Evolutionary conservation across 2,329 filamentous ascomycete species (phyloP).

Genomic region (Neonectria sp.): DNA sequence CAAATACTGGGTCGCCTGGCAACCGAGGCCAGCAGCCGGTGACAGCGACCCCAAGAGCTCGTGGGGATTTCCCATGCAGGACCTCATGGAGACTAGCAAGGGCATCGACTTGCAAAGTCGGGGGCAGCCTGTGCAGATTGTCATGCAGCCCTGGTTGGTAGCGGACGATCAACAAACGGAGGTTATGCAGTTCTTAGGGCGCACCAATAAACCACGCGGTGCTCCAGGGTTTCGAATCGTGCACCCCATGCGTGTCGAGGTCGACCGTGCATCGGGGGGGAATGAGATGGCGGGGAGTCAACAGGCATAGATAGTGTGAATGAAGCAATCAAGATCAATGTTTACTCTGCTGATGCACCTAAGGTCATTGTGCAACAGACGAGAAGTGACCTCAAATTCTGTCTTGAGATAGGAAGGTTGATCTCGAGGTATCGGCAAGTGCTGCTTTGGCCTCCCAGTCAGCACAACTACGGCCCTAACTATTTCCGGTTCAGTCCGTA

Average conservation of each 20-base stretch:
- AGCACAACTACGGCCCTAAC: no score
- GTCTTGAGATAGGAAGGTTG: no score
- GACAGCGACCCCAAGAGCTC: not conserved
- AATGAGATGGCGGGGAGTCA: not conserved
- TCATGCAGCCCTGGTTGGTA: not conserved
- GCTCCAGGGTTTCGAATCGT: not conserved
- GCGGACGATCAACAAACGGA: not conserved
- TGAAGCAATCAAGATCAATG: not conserved
- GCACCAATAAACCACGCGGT: not conserved
- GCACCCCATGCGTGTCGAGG: not conserved
- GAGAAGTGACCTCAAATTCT: no score
- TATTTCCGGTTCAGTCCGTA: no score
- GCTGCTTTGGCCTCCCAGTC: no score
- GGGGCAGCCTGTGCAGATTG: not conserved
- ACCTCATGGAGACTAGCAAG: no score
- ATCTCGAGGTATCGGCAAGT: no score
- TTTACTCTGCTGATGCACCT: no score
- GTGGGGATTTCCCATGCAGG: not conserved
- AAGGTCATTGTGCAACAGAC: no score
- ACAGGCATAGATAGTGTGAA: not conserved
- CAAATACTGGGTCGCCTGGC: not conserved
- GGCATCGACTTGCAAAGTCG: not conserved
- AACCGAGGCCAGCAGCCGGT: not conserved
- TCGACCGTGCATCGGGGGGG: not conserved
- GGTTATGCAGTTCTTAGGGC: not conserved